Evolutionary conservation across 116 monocot genomes (phyloP).

Genomic region (Dioscorea cayenensis): DNA sequence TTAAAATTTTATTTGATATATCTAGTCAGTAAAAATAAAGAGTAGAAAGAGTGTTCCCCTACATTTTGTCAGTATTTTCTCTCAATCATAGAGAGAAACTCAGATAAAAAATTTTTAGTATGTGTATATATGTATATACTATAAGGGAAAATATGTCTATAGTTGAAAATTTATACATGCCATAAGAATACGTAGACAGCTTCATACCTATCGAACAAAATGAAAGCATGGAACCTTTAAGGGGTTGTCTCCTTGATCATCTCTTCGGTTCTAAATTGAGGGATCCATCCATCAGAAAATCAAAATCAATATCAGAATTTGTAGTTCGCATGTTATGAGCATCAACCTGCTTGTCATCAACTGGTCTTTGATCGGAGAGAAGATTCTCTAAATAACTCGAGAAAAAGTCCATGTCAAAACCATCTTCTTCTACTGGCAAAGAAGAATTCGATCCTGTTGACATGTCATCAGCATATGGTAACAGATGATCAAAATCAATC

Average conservation of each 20-base stretch:
- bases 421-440: not conserved
- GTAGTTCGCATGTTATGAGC: not conserved
- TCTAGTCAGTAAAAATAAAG: no score
- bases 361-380: not conserved
- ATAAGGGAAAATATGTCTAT: no score
- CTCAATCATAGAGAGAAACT: no score
- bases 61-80: no score
- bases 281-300: conserved; percentile 4
- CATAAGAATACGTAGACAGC: no score
- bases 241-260: not conserved
- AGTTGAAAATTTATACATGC: no score
- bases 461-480: conserved; percentile 3
- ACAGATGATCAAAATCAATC: not conserved
- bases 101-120: no score
- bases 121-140: no score
- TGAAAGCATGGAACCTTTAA: no score
- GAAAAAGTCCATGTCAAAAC: not conserved
- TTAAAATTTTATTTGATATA: no score
- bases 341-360: not conserved
- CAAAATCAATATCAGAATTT: conserved; percentile 5
- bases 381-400: not conserved
- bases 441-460: not conserved
- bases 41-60: no score
- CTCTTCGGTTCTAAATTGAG: not conserved
- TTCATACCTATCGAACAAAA: no score